Conservation (phyloP, 306 rosid species). For the Dryas alaskensis region DNA sequence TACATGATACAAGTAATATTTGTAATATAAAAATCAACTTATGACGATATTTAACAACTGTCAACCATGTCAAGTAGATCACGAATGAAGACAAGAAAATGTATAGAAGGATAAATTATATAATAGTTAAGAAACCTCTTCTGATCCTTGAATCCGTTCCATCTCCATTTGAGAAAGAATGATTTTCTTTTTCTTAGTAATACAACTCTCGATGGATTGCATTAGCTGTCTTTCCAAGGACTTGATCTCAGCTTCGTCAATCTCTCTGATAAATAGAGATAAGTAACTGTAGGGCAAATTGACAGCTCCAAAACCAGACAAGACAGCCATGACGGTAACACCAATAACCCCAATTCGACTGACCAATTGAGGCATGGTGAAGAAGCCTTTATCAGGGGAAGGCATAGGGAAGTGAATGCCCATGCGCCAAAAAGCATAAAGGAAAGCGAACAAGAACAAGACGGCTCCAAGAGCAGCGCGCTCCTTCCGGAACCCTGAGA, state of each 20-base stretch:
- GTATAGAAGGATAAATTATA: background rate
- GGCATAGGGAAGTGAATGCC: slow-evolving; percentile 99
- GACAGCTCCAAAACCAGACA: slow-evolving; percentile 95
- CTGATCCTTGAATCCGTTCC: slow-evolving; percentile 65
- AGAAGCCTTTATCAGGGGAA: slow-evolving; percentile 87
- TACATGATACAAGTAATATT: background rate
- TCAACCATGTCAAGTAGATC: background rate
- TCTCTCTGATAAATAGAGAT: slow-evolving; percentile 94
- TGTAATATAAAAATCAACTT: background rate
- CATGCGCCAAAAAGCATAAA: slow-evolving; percentile 92
- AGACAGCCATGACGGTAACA: slow-evolving; percentile 92
- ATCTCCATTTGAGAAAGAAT: slow-evolving; percentile 72
- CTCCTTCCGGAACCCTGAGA: slow-evolving; percentile 57
- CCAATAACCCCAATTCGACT: slow-evolving; percentile 96
- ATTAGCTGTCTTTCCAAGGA: slow-evolving; percentile 75
- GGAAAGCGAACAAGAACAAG: slow-evolving; percentile 76
- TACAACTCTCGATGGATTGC: slow-evolving; percentile 77
- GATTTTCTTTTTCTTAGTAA: slow-evolving; percentile 74
- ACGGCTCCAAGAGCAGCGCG: slow-evolving; percentile 82
- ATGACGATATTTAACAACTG: background rate
- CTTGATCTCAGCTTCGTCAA: slow-evolving; percentile 76
- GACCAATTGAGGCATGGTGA: slow-evolving; percentile 92
- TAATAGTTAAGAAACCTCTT: slow-evolving; percentile 46
- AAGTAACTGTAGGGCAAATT: slow-evolving; percentile 88
- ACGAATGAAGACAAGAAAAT: background rate